Percentiles rank a stretch among this genome's conserved stretches.
phyloP scores from a whole-genome alignment of 2,329 filamentous ascomycete species.

The Phymatotrichopsis omnivora region DNA sequence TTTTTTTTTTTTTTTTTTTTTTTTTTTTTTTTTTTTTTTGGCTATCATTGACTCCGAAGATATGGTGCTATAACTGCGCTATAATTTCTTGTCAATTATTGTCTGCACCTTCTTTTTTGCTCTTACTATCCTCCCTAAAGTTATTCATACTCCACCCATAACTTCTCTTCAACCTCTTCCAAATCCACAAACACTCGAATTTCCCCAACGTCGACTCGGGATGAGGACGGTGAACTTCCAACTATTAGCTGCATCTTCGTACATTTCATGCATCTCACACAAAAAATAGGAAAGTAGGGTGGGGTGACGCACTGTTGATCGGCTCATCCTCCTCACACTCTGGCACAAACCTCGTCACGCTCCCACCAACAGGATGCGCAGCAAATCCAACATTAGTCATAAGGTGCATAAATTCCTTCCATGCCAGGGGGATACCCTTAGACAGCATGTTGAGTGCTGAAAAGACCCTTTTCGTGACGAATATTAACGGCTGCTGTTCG shows the following conservation, averaged over 20 bases:
- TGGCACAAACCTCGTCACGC: slow-evolving; percentile 7
- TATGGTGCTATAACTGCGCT: slow-evolving; percentile 3
- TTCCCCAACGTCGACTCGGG: slow-evolving; percentile 5
- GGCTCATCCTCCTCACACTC: slow-evolving; percentile 8
- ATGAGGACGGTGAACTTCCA: slow-evolving; percentile 12
- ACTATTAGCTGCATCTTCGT: neutral
- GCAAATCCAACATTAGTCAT: slow-evolving; percentile 13
- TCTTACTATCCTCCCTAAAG: slow-evolving; percentile 7
- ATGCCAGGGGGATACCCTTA: slow-evolving; percentile 3
- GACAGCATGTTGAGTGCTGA: slow-evolving; percentile 4
- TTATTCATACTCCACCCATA: slow-evolving; percentile 12
- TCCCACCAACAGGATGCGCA: slow-evolving; percentile 6
- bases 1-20: too few species aligned
- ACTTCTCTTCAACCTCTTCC: slow-evolving; percentile 10
- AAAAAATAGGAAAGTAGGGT: neutral
- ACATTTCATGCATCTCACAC: neutral
- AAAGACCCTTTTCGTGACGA: slow-evolving; percentile 6
- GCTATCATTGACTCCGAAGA: too few species aligned
- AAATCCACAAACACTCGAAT: slow-evolving; percentile 5
- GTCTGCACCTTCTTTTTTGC: neutral
- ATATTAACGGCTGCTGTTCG: slow-evolving; percentile 2
- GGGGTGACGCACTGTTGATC: slow-evolving; percentile 7
- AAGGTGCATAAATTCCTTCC: slow-evolving; percentile 19
- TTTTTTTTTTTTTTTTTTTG: too few species aligned
- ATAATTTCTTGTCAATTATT: neutral